Percentiles rank a stretch among this genome's conserved stretches.
Evolutionary conservation across 2,329 filamentous ascomycete genomes (phyloP).

Genomic region (Neonectria coccinea): DNA sequence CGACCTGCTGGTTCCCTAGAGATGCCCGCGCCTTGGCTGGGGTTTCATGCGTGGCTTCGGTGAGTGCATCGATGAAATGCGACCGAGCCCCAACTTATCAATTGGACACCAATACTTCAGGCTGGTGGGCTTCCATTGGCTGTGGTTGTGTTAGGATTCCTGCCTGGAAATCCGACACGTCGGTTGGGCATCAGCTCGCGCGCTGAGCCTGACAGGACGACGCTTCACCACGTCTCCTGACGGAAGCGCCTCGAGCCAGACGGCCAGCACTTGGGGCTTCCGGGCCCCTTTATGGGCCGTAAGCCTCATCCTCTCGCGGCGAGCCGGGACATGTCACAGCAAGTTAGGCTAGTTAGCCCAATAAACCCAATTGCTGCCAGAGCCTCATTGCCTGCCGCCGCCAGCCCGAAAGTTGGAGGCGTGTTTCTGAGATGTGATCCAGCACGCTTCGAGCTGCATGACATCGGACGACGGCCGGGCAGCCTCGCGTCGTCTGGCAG

Average conservation of each 20-base stretch:
- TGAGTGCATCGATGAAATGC: constrained; percentile 11
- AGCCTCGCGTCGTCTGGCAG: constrained; percentile 16
- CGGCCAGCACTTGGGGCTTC: constrained; percentile 10
- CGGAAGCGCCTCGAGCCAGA: constrained; percentile 3
- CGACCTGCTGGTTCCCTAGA: constrained; percentile 6
- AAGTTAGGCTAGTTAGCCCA: constrained; percentile 13
- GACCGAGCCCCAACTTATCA: constrained; percentile 21
- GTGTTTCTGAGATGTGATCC: constrained; percentile 3
- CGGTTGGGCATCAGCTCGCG: constrained; percentile 25
- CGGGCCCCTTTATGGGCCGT: constrained; percentile 16
- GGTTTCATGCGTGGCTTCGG: constrained; percentile 24
- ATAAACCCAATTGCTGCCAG: constrained; percentile 22
- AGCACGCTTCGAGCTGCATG: constrained; percentile 11
- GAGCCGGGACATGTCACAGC: not conserved
- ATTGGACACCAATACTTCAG: constrained; percentile 23
- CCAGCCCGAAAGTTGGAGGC: constrained; percentile 10
- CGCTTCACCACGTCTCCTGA: not conserved
- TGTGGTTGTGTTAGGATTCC: constrained; percentile 10
- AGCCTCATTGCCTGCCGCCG: constrained; percentile 18
- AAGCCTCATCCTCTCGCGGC: constrained; percentile 13
- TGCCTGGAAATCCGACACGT: constrained; percentile 19
- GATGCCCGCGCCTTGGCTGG: constrained; percentile 13
- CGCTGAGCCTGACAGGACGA: constrained; percentile 13
- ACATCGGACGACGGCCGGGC: constrained; percentile 22
- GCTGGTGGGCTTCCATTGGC: constrained; percentile 16